Percentiles rank a stretch among this genome's conserved stretches.
Conservation (phyloP, 441 rosid genomes). For the Rhodomyrtus psidioides region DNA sequence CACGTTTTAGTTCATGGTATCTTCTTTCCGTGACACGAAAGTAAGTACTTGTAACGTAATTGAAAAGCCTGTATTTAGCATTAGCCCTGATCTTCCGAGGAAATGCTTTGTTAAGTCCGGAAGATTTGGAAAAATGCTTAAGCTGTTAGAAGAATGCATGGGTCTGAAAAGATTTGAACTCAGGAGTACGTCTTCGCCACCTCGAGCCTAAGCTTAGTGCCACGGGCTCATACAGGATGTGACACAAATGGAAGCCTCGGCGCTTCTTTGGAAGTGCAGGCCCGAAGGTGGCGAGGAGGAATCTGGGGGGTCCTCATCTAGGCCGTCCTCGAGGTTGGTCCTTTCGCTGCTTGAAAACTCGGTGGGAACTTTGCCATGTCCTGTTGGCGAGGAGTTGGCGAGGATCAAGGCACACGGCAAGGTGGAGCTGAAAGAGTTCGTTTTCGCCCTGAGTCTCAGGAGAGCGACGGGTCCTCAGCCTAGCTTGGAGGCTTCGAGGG, state of each 20-base stretch:
- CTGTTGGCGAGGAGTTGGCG: background rate
- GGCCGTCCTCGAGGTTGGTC: conserved; percentile 3
- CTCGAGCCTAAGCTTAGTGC: background rate
- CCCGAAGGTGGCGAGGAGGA: background rate
- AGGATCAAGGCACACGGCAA: background rate
- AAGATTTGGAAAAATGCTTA: too few species aligned
- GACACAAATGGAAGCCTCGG: background rate
- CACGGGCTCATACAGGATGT: background rate
- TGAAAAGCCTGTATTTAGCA: background rate
- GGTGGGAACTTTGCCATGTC: conserved; percentile 16
- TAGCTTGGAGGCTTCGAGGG: background rate
- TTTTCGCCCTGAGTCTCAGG: conserved; percentile 3
- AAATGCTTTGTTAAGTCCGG: background rate
- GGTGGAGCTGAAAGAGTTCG: conserved; percentile 7
- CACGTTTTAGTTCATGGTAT: background rate
- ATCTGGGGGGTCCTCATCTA: background rate
- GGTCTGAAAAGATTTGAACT: too few species aligned
- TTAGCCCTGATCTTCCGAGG: background rate
- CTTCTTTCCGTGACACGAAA: background rate
- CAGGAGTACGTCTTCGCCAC: background rate
- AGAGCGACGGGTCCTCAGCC: background rate
- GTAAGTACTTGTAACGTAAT: background rate
- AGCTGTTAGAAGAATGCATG: too few species aligned
- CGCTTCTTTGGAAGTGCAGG: conserved; percentile 19
- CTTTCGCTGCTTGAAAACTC: conserved; percentile 11